Evolutionary conservation across 2,329 filamentous ascomycete genomes (phyloP).

Genomic region (Botrytis fragariae): DNA sequence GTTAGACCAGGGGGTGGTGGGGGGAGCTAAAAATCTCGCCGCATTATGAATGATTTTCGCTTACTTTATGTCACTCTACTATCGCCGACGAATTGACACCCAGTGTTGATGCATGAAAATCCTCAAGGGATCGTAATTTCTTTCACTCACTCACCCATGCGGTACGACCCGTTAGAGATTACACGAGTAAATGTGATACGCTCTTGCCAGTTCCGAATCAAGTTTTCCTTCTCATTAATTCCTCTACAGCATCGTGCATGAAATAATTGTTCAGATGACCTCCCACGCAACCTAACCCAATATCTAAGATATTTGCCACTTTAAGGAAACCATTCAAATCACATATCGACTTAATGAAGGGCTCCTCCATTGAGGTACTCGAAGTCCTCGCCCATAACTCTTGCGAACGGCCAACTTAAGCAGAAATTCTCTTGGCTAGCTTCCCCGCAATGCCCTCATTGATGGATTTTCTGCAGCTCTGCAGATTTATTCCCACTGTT

Average conservation of each 20-base stretch:
- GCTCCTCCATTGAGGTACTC: neutral
- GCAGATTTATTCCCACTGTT: neutral
- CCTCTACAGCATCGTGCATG: neutral
- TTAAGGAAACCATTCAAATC: neutral
- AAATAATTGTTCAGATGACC: slow-evolving; percentile 3
- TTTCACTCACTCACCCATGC: neutral
- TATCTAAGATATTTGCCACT: neutral
- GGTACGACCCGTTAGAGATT: neutral
- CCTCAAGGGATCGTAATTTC: neutral
- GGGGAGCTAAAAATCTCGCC: neutral
- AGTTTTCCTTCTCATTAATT: neutral
- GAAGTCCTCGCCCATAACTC: neutral
- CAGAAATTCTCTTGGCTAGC: neutral
- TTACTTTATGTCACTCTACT: neutral
- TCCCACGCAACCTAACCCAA: neutral
- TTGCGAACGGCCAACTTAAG: no score
- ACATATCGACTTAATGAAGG: no score
- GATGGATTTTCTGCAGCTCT: neutral
- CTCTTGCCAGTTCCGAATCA: neutral
- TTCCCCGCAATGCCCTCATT: neutral
- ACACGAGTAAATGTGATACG: neutral
- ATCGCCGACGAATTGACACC: neutral
- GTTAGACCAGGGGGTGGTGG: neutral
- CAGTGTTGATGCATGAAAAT: no score
- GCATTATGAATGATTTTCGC: neutral